Base-by-base conservation (phyloP, 1,284 basidiomycete genomes). In the Salmacisia buchloeana region DNA sequence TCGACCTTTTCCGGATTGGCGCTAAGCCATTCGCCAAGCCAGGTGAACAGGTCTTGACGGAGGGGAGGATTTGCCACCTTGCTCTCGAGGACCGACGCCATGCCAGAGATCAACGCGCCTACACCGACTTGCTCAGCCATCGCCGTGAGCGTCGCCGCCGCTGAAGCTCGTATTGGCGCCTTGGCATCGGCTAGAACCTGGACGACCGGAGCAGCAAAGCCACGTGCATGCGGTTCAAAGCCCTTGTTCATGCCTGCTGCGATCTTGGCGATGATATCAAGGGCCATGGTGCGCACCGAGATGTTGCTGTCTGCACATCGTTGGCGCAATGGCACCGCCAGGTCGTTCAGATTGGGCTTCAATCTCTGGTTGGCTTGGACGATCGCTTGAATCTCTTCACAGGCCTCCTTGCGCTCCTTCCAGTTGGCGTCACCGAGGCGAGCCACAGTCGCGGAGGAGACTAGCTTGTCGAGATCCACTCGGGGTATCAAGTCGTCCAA, bases 401-500 rank as follows among this genome's bases (percentile, higher is more conserved):
- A 84, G 1, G 90, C 93, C 76, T 97, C 96, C 81, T 98, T 99
- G 82, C 94, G 89, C 5, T 87, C 88, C 82, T 98, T 98, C 96
- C 96, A 99, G 61, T 79, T 79, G 0, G 91, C 88, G 72, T 97
- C 96, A 70, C 87, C 92, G 81, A 91, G 91, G 10, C 88, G 85
- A 73, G 92, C 91, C 56, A 97, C 89, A 1, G 87, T 86, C 0
- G 91, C 91, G n/a, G 88, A 87, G 65, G 89, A 88, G 39, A 98
- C 83, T 27, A 99, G 81, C 63, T 86, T 85, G 72, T 98, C 94
- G 56, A 98, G 83, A 72, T 98, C 94, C 33, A 97, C 90, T 31
- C 96, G 87, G 21, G 96, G 96, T 76, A 97, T 93, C 27, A 98
- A 84, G 62, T 97, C 92, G 75, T 97, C 96, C 9, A 76, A 69